Evolutionary conservation across 257 asterid species (phyloP).

Genomic region (Paulownia fortunei): DNA sequence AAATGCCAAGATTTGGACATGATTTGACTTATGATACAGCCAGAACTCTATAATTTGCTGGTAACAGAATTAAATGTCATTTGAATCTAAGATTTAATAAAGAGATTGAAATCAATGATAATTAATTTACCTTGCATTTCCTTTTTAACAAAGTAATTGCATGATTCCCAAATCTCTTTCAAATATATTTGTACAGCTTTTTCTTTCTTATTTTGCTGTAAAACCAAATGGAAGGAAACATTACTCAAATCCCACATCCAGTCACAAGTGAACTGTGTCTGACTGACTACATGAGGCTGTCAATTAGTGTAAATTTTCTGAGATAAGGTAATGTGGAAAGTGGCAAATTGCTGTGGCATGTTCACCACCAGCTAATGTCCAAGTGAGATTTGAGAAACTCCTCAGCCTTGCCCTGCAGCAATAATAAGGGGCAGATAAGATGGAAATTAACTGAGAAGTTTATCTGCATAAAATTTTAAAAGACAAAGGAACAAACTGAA

Average conservation of each 20-base stretch:
- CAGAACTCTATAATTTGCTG: neutral
- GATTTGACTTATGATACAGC: neutral
- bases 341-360: neutral
- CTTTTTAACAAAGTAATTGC: neutral
- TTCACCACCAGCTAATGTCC: constrained; percentile 4
- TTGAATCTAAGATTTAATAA: neutral
- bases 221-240: neutral
- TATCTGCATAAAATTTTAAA: neutral
- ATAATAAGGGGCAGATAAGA: neutral
- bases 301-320: neutral
- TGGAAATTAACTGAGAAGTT: neutral
- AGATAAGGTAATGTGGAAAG: too few species aligned
- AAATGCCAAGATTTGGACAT: constrained; percentile 13
- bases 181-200: neutral
- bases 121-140: neutral
- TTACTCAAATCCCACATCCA: neutral
- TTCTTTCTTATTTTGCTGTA: neutral
- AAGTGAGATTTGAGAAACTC: neutral
- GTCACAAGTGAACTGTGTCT: neutral
- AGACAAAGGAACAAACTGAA: neutral
- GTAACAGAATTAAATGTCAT: neutral
- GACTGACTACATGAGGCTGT: constrained; percentile 1
- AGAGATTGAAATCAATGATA: neutral
- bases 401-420: constrained; percentile 5
- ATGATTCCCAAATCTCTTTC: neutral